A percentile compares a stretch with the other conserved stretches of the same genome.
phyloP scores from a whole-genome alignment of 495 filamentous ascomycete genomes.

The Hypomontagnella monticulosa region DNA sequence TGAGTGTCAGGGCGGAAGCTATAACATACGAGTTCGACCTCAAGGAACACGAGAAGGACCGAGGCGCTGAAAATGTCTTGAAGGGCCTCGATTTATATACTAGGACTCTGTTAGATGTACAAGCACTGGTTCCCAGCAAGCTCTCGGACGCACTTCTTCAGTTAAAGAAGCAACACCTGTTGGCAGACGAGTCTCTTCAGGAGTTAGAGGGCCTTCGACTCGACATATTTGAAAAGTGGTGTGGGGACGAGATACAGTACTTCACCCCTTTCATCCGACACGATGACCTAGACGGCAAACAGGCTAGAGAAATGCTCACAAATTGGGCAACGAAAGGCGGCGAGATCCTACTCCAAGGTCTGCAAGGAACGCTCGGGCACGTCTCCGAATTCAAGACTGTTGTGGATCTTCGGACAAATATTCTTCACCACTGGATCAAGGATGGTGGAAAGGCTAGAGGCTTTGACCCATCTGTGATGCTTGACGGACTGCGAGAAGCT shows the following conservation, averaged over 20 bases:
- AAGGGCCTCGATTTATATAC: slow-evolving; percentile 76
- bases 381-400: slow-evolving; percentile 72
- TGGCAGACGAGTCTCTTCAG: slow-evolving; percentile 73
- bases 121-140: slow-evolving; percentile 74
- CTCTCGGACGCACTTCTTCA: slow-evolving; percentile 74
- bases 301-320: slow-evolving; percentile 71
- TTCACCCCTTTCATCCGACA: slow-evolving; percentile 92
- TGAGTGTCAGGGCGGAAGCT: slow-evolving; percentile 73
- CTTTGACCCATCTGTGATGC: slow-evolving; percentile 67
- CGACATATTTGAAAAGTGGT: slow-evolving; percentile 84
- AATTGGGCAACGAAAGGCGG: slow-evolving; percentile 81
- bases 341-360: slow-evolving; percentile 66
- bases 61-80: slow-evolving; percentile 60
- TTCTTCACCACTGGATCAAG: slow-evolving; percentile 78
- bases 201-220: slow-evolving; percentile 75
- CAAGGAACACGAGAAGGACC: slow-evolving; percentile 49
- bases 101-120: slow-evolving; percentile 78
- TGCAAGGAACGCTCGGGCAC: slow-evolving; percentile 63
- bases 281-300: slow-evolving; percentile 74
- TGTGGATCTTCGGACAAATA: slow-evolving; percentile 71
- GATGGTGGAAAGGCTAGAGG: slow-evolving; percentile 62
- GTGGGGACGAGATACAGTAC: slow-evolving; percentile 81
- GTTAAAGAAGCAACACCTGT: slow-evolving; percentile 73
- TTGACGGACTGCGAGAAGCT: slow-evolving; percentile 72
- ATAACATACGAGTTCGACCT: slow-evolving; percentile 67